phyloP scores from a whole-genome alignment of 352 stramenopile genomes.

The Globisporangium middletonii region DNA sequence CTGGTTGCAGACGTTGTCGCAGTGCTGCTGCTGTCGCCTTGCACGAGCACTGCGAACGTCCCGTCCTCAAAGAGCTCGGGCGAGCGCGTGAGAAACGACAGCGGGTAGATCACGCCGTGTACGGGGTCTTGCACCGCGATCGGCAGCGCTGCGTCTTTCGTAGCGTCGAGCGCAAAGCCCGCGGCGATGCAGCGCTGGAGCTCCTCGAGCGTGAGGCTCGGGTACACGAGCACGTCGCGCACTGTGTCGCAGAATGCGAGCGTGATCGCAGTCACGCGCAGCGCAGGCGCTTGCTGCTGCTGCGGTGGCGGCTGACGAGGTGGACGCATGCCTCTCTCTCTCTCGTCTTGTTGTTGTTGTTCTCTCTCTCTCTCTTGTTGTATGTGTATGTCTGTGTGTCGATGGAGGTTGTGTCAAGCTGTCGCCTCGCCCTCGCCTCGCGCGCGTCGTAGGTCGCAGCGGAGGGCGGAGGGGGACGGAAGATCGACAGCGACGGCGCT shows the following conservation, averaged over 20 bases:
- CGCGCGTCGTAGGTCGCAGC: no score
- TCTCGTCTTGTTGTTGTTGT: background rate
- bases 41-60: conserved; percentile 36
- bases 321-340: conserved; percentile 3
- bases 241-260: conserved; percentile 23
- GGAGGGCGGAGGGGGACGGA: background rate
- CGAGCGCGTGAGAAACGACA: conserved; percentile 55
- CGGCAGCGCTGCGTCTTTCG: background rate
- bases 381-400: no score
- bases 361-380: background rate
- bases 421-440: no score
- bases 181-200: conserved; percentile 42
- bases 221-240: conserved; percentile 36
- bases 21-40: conserved; percentile 5
- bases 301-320: background rate
- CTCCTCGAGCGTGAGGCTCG: conserved; percentile 32
- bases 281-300: background rate
- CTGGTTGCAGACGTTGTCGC: background rate
- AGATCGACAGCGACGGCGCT: background rate
- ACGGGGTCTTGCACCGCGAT: conserved; percentile 25
- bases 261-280: conserved; percentile 34
- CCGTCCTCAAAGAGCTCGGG: conserved; percentile 47
- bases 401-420: background rate
- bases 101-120: conserved; percentile 48
- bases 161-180: conserved; percentile 24